Evolutionary conservation across 1,284 basidiomycete genomes (phyloP).

Genomic region (Malassezia dermatis): DNA sequence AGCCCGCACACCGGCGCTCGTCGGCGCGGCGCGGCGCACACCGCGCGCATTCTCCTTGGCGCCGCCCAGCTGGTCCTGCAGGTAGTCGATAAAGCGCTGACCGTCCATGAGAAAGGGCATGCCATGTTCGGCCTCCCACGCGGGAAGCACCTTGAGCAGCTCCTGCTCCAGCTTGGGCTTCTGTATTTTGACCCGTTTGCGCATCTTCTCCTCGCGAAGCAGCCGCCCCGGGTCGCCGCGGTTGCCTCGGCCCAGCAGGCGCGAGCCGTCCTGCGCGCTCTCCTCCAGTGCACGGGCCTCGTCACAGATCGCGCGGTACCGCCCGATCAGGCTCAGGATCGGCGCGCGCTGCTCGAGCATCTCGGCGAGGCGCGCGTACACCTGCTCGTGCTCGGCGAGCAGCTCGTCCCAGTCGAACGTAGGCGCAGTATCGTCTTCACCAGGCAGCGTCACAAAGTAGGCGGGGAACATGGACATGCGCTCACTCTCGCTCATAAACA

Average conservation of each 20-base stretch:
- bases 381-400: constrained; percentile 73
- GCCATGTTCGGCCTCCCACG: constrained; percentile 73
- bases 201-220: constrained; percentile 89
- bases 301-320: constrained; percentile 81
- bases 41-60: constrained; percentile 25
- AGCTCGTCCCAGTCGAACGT: constrained; percentile 50
- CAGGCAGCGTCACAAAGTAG: constrained; percentile 25
- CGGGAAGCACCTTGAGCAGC: constrained; percentile 64
- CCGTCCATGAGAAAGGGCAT: constrained; percentile 76
- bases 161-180: constrained; percentile 81
- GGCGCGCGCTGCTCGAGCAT: constrained; percentile 68
- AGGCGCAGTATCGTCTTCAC: constrained; percentile 7
- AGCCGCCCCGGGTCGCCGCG: constrained; percentile 54
- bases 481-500: constrained; percentile 75
- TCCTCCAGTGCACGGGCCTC: constrained; percentile 71
- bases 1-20: not conserved
- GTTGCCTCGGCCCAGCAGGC: constrained; percentile 54
- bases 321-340: constrained; percentile 65
- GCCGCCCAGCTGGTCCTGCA: constrained; percentile 49
- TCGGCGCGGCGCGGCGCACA: not conserved
- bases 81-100: constrained; percentile 65
- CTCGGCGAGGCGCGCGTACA: constrained; percentile 67
- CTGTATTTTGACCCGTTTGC: constrained; percentile 84
- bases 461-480: constrained; percentile 51
- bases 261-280: constrained; percentile 56